Percentiles rank a stretch among this genome's conserved stretches.
These are phyloP conservation scores for Oropetium thomaeum DNA, from an alignment of 176 grass and related monocot species.

Conservation along the genomic window DNA sequence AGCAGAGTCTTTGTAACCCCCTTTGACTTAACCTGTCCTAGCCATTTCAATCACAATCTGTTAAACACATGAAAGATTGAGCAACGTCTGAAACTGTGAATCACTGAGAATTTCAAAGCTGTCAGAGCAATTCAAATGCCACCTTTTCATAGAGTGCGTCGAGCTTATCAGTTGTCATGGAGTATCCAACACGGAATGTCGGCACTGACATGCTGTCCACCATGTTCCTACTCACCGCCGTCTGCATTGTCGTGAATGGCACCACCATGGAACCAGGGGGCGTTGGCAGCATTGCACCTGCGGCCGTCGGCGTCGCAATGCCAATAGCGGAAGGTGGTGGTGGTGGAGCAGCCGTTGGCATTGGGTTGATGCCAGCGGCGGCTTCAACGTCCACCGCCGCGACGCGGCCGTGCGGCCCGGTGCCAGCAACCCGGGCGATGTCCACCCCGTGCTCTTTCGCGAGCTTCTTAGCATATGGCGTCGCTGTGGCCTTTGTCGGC, in stretches of 20 bases:
- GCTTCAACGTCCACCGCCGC: conserved; percentile 67
- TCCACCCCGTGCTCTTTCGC: conserved; percentile 79
- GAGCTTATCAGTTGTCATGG: conserved; percentile 63
- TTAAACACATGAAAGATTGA: background rate
- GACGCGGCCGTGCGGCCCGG: conserved; percentile 61
- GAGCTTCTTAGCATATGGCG: conserved; percentile 82
- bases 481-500: conserved; percentile 41
- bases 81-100: background rate
- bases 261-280: conserved; percentile 56
- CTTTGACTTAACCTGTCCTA: conserved; percentile 65
- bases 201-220: conserved; percentile 78
- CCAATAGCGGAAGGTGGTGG: conserved; percentile 14
- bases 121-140: background rate
- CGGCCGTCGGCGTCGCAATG: background rate
- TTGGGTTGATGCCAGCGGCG: conserved; percentile 64
- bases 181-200: conserved; percentile 66
- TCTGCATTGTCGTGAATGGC: conserved; percentile 84
- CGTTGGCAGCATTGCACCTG: conserved; percentile 30
- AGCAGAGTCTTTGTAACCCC: conserved; percentile 89
- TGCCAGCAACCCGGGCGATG: conserved; percentile 47
- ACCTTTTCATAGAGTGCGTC: conserved; percentile 81
- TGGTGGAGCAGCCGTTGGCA: conserved; percentile 18
- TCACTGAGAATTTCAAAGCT: background rate
- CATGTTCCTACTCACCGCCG: conserved; percentile 90
- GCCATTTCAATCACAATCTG: conserved; percentile 16